phyloP scores from a whole-genome alignment of 768 basidiomycete genomes.

The Neoboletus subvelutipes region DNA sequence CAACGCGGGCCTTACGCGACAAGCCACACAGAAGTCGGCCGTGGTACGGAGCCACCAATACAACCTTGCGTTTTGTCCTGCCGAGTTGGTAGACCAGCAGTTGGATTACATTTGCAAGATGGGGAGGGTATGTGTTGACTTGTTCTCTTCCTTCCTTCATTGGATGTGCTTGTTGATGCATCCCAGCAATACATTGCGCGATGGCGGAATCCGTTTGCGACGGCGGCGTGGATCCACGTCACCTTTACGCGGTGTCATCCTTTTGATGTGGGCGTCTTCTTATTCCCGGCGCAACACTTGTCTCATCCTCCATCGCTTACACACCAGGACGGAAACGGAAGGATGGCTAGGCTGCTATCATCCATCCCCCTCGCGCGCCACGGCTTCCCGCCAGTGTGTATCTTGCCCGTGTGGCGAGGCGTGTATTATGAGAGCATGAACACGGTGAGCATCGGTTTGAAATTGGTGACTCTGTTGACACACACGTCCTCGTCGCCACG shows the following conservation, averaged over 20 bases:
- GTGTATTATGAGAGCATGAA: slow-evolving; percentile 36
- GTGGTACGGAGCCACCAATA: slow-evolving; percentile 33
- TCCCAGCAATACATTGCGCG: slow-evolving; percentile 36
- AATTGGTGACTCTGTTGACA: background rate
- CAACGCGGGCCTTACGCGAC: slow-evolving; percentile 32
- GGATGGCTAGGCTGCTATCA: slow-evolving; percentile 34
- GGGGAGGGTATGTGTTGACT: slow-evolving; percentile 25
- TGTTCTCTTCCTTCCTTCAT: background rate
- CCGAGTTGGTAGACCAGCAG: slow-evolving; percentile 32
- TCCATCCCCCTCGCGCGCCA: slow-evolving; percentile 36
- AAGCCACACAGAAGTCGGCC: slow-evolving; percentile 29
- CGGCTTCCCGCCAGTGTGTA: slow-evolving; percentile 33
- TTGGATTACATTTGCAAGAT: slow-evolving; percentile 37
- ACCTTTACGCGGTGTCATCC: slow-evolving; percentile 37
- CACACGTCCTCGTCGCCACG: background rate
- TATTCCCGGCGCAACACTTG: background rate
- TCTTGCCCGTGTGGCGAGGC: slow-evolving; percentile 24
- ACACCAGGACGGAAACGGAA: slow-evolving; percentile 36
- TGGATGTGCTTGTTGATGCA: background rate
- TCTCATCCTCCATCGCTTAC: background rate
- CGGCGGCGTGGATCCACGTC: slow-evolving; percentile 36
- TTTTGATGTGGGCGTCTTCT: slow-evolving; percentile 28
- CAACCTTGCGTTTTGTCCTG: slow-evolving; percentile 34
- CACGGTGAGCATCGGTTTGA: slow-evolving; percentile 17
- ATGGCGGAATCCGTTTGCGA: slow-evolving; percentile 39